A percentile compares a stretch with the other conserved stretches of the same genome.
These are phyloP conservation scores for Geopyxis carbonaria DNA, from an alignment of 495 filamentous ascomycete species.

Conservation along the genomic window DNA sequence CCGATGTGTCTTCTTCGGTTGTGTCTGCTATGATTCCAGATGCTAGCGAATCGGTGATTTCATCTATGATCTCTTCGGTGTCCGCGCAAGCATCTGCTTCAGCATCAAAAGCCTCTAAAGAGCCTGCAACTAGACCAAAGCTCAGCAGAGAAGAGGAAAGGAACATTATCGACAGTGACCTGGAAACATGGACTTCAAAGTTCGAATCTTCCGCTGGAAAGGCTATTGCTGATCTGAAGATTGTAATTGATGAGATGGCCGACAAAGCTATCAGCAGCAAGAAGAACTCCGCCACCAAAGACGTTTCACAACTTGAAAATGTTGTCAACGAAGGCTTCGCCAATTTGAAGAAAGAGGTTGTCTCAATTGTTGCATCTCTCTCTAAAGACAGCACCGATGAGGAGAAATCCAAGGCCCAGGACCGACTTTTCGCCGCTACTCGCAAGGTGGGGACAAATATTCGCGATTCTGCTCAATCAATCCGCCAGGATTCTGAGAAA, in stretches of 20 bases:
- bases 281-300: conserved; percentile 29
- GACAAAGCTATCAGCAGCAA: conserved; percentile 34
- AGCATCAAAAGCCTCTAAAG: conserved; percentile 7
- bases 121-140: conserved; percentile 12
- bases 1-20: conserved; percentile 16
- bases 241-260: conserved; percentile 62
- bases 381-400: conserved; percentile 37
- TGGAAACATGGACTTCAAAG: conserved; percentile 66
- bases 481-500: conserved; percentile 59
- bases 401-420: conserved; percentile 33
- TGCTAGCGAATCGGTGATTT: conserved; percentile 1
- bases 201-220: conserved; percentile 70
- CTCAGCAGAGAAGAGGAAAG: conserved; percentile 34
- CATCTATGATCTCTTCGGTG: conserved; percentile 10
- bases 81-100: conserved; percentile 11
- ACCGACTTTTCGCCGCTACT: conserved; percentile 46
- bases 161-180: conserved; percentile 57
- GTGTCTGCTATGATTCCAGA: conserved; percentile 17
- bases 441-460: conserved; percentile 58
- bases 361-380: conserved; percentile 36
- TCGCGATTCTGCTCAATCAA: conserved; percentile 60
- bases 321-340: conserved; percentile 43
- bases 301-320: conserved; percentile 40
- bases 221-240: conserved; percentile 51
- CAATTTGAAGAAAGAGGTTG: conserved; percentile 49